Evolutionary conservation across 176 grass and related monocot species (phyloP).

Genomic region (Bolboschoenus planiculmis): DNA sequence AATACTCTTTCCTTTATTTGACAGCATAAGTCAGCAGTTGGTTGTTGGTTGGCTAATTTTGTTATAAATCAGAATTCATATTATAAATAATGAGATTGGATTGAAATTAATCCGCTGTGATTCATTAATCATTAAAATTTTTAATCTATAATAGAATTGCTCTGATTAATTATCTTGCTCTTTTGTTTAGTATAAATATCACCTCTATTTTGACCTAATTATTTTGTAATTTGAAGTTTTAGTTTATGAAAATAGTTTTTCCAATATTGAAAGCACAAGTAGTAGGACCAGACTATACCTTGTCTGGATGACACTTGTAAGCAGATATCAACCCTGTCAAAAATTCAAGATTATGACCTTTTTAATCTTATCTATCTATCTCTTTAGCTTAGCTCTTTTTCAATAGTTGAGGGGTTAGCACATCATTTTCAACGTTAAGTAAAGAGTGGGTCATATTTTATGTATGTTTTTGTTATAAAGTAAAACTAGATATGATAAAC

Average conservation of each 20-base stretch:
- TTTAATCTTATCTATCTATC: slow-evolving; percentile 7
- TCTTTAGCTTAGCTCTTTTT: background rate
- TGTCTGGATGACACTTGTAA: background rate
- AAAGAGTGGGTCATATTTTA: slow-evolving; percentile 8
- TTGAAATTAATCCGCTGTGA: too few relatives aligned
- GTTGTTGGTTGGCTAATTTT: too few relatives aligned
- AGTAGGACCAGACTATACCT: background rate
- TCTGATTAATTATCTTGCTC: too few relatives aligned
- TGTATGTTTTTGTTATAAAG: slow-evolving; percentile 3
- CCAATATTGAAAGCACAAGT: background rate
- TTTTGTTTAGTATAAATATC: too few relatives aligned
- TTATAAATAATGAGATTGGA: too few relatives aligned
- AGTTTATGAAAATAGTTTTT: background rate
- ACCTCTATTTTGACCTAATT: background rate
- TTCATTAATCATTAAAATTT: too few relatives aligned
- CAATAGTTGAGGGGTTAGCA: slow-evolving; percentile 12
- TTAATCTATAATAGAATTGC: too few relatives aligned
- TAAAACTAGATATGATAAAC: background rate
- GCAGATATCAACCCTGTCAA: background rate
- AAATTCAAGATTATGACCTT: background rate
- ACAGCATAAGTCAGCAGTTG: too few relatives aligned
- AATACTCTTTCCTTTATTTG: too few relatives aligned
- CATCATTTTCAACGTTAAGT: slow-evolving; percentile 14
- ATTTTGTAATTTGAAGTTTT: background rate
- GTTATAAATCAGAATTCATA: too few relatives aligned